These are phyloP conservation scores for Lipomyces starkeyi DNA, from an alignment of 805 yeast genomes.

Conservation along the genomic window DNA sequence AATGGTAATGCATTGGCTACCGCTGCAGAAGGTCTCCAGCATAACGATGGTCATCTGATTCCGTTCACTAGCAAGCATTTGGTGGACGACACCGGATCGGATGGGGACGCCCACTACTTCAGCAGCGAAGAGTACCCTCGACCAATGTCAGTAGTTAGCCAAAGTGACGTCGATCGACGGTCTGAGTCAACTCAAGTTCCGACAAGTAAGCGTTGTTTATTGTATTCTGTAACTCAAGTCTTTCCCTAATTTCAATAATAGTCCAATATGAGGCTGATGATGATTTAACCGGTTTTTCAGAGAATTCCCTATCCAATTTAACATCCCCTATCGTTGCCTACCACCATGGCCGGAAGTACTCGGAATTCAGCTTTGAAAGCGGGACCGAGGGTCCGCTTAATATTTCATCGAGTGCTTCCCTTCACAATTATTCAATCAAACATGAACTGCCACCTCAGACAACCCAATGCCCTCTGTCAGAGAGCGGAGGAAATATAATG, in stretches of 20 bases:
- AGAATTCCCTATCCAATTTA: not conserved
- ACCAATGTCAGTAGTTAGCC: not conserved
- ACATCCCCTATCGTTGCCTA: not conserved
- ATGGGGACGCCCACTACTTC: constrained; percentile 5
- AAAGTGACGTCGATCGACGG: not conserved
- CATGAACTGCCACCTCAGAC: not conserved
- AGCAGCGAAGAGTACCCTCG: constrained; percentile 16
- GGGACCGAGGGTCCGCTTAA: constrained; percentile 8
- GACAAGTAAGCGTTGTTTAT: not conserved
- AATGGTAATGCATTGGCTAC: not conserved
- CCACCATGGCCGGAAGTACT: constrained; percentile 18
- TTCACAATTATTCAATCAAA: not conserved
- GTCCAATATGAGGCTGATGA: not conserved
- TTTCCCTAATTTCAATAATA: not conserved
- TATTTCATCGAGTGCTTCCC: not conserved
- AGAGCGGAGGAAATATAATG: not conserved
- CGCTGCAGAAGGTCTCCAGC: not conserved
- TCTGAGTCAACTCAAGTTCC: not conserved
- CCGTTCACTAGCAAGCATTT: not conserved
- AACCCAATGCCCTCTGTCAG: not conserved
- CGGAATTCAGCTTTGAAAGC: constrained; percentile 25
- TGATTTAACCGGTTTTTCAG: not conserved
- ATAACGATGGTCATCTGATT: not conserved
- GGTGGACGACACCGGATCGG: not conserved
- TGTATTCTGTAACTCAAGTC: not conserved